These are phyloP conservation scores for Talaromyces verruculosus DNA, from an alignment of 2,329 filamentous ascomycete genomes.

Conservation along the genomic window DNA sequence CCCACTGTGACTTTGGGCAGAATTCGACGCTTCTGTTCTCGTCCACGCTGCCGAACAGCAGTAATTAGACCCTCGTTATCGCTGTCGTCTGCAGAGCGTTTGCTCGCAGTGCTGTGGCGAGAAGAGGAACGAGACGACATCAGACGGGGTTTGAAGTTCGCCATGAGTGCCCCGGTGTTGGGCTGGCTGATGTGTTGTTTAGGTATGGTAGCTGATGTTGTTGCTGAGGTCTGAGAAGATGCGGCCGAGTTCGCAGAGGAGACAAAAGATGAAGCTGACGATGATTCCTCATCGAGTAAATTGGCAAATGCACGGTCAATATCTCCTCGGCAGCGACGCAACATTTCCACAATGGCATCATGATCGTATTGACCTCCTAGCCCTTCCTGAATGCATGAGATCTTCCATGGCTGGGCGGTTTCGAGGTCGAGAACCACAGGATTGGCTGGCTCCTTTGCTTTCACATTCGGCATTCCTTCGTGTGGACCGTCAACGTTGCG, in stretches of 20 bases:
- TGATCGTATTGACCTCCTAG: constrained; percentile 54
- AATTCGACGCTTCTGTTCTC: constrained; percentile 35
- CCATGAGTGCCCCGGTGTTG: background rate
- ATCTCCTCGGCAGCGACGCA: constrained; percentile 56
- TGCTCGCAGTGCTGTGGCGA: constrained; percentile 43
- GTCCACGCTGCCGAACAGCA: constrained; percentile 25
- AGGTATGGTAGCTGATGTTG: constrained; percentile 19
- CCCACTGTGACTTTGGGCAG: constrained; percentile 42
- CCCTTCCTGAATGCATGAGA: constrained; percentile 53
- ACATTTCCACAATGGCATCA: constrained; percentile 52
- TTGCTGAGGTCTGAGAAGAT: constrained; percentile 19
- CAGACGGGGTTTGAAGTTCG: constrained; percentile 33
- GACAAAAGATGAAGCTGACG: constrained; percentile 22
- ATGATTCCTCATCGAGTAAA: constrained; percentile 49
- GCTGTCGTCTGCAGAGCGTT: constrained; percentile 43
- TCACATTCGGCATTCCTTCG: constrained; percentile 54
- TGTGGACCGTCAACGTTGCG: constrained; percentile 61
- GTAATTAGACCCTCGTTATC: constrained; percentile 35
- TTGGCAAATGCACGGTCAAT: constrained; percentile 55
- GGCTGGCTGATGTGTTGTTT: background rate
- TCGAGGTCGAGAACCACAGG: constrained; percentile 38
- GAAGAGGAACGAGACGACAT: constrained; percentile 44
- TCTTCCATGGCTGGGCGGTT: constrained; percentile 55
- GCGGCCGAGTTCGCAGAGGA: constrained; percentile 15
- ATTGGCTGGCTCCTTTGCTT: constrained; percentile 31